Evolutionary conservation across 2,329 filamentous ascomycete genomes (phyloP), one percentile per base, ranked within the genome.

Genomic region (Calycina herbarum): DNA sequence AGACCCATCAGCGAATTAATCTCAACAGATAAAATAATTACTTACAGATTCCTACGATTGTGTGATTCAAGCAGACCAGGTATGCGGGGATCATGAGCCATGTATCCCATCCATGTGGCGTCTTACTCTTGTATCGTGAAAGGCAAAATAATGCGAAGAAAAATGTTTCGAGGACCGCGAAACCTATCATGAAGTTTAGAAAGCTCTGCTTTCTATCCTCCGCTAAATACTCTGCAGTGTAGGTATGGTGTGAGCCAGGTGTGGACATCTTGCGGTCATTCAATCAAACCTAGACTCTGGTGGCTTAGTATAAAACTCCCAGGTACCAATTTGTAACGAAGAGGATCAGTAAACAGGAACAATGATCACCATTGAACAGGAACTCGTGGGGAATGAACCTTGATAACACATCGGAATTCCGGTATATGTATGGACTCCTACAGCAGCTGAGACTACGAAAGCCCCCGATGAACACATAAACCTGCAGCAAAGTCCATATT

Each of bases 81-180:
- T 31, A 57, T 10, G 54, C 24, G 10, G 54, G 54, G 27, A 57
- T 57, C 54, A 57, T 57, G 24, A 57, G 24, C 54, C 54, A 57
- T 57, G 54, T 57, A 29, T 57, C 54, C 54, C 54, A 57, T 1
- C 29, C 29, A 33, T 33, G 54, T 15, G 54, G 54, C 24, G 54
- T 33, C 24, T 57, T 57, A 8, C 54, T 33, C 15, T 33, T 29
- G 24, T 29, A 29, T n/a, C 54, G 24, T 10, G 54, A 29, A 27
- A 29, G 1, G 15, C 24, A 57, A 33, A 57, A 57, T 5, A 57
- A 24, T 5, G 5, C 24, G 24, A 57, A 29, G 54, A 57, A 57
- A 6, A 27, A 57, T 5, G 54, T 57, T 31, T 57, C 54, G 11
- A 57, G 54, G 54, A 57, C 29, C 11, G 54, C 54, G 15, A 57